Percentiles rank a stretch among this genome's conserved stretches.
These are phyloP conservation scores for Fusarium brachygibbosum DNA, from an alignment of 2,329 filamentous ascomycete species.

Conservation along the genomic window DNA sequence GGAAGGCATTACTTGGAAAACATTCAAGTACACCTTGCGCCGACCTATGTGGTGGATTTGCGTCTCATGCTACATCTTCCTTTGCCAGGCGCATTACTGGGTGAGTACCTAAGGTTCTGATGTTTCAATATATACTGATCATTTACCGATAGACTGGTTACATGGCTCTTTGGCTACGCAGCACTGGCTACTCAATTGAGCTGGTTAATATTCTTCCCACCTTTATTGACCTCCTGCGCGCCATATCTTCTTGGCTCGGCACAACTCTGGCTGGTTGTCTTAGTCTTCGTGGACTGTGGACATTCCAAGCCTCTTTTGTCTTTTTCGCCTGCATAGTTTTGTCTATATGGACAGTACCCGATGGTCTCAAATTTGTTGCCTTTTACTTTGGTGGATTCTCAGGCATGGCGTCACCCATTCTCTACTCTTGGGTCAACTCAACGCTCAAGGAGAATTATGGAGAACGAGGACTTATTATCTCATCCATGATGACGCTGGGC, in stretches of 20 bases:
- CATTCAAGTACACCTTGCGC: not conserved
- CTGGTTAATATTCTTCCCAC: conserved; percentile 5
- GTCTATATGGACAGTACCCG: not conserved
- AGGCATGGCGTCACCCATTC: conserved; percentile 2
- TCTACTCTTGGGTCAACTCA: conserved; percentile 1
- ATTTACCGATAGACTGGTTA: not conserved
- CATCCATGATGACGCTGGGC: conserved; percentile 15
- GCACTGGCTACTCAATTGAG: conserved; percentile 4
- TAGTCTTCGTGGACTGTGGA: conserved; percentile 9
- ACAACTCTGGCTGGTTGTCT: conserved; percentile 9
- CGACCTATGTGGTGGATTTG: conserved; percentile 20
- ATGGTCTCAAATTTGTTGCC: not conserved
- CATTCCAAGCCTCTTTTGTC: conserved; percentile 4
- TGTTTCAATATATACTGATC: fast-evolving
- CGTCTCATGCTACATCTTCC: conserved; percentile 4
- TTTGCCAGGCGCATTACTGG: not conserved
- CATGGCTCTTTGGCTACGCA: not conserved
- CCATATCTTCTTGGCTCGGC: not conserved
- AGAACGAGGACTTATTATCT: conserved; percentile 5
- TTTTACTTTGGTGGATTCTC: conserved; percentile 20
- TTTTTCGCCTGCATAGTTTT: conserved; percentile 1
- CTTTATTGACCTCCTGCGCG: not conserved
- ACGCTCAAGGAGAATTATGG: conserved; percentile 2
- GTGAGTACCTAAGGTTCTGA: not conserved
- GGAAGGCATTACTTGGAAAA: conserved; percentile 3